Conservation (phyloP, 345 rosid species). For the Gossypium bickii region DNA sequence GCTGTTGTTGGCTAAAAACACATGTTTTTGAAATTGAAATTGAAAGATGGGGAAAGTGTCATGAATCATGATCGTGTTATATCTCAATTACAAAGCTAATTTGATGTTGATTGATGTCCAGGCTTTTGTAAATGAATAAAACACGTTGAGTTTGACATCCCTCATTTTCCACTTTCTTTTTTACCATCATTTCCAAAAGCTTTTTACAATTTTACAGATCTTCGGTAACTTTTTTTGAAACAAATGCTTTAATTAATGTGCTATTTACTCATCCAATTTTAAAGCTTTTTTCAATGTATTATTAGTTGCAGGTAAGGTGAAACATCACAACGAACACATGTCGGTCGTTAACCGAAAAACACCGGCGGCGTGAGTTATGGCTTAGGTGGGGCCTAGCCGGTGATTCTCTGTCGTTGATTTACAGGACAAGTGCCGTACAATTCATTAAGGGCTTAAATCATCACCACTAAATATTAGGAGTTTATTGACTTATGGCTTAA, state of each 20-base stretch:
- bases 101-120: constrained; percentile 2
- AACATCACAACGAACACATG: neutral
- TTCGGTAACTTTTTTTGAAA: neutral
- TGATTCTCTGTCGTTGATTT: too few relatives aligned
- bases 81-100: neutral
- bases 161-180: neutral
- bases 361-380: too few relatives aligned
- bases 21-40: neutral
- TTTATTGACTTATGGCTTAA: too few relatives aligned
- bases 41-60: neutral
- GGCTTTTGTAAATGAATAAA: neutral
- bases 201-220: neutral
- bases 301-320: neutral
- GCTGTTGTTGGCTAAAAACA: neutral
- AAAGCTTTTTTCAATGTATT: neutral
- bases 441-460: too few relatives aligned
- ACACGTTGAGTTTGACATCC: neutral
- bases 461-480: too few relatives aligned
- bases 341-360: too few relatives aligned
- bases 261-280: neutral
- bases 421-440: too few relatives aligned
- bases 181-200: too few relatives aligned
- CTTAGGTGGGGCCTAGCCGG: too few relatives aligned
- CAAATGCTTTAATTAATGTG: neutral
- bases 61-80: neutral